These are phyloP conservation scores for Quercus parvula DNA, from an alignment of 306 rosid species.

Conservation along the genomic window DNA sequence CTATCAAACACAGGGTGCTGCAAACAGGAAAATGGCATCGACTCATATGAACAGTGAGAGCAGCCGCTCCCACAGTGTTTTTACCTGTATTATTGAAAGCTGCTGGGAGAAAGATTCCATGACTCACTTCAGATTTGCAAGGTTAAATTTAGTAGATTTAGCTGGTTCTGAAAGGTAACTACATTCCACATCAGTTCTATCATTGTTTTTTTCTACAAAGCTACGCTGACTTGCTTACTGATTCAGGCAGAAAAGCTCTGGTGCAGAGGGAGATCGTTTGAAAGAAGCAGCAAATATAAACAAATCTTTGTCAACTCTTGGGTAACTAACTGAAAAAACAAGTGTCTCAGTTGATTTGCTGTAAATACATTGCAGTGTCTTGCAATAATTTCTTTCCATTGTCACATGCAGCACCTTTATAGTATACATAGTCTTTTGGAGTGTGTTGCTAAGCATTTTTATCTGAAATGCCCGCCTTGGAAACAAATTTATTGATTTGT, in stretches of 20 bases:
- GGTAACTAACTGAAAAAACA: constrained; percentile 45
- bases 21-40: constrained; percentile 91
- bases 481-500: not conserved
- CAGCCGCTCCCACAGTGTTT: constrained; percentile 95
- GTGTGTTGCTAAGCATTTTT: not conserved
- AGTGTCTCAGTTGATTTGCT: constrained; percentile 23
- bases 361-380: not conserved
- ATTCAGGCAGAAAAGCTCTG: constrained; percentile 93
- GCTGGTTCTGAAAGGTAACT: constrained; percentile 96
- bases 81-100: constrained; percentile 93
- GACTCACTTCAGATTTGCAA: constrained; percentile 87
- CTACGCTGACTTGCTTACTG: constrained; percentile 24
- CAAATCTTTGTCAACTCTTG: constrained; percentile 90
- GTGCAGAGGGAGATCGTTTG: constrained; percentile 90
- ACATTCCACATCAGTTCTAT: constrained; percentile 7
- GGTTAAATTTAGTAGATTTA: constrained; percentile 91
- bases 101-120: constrained; percentile 84
- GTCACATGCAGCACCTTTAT: not conserved
- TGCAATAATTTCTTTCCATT: not conserved
- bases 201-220: constrained; percentile 15
- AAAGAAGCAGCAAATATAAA: constrained; percentile 96
- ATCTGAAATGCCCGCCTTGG: not conserved
- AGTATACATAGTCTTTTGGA: not conserved
- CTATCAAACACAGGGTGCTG: constrained; percentile 67
- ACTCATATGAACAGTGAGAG: constrained; percentile 93